Evolutionary conservation across 306 rosid species (phyloP), one percentile per base, ranked within the genome.

Genomic region (Ormosia emarginata): DNA sequence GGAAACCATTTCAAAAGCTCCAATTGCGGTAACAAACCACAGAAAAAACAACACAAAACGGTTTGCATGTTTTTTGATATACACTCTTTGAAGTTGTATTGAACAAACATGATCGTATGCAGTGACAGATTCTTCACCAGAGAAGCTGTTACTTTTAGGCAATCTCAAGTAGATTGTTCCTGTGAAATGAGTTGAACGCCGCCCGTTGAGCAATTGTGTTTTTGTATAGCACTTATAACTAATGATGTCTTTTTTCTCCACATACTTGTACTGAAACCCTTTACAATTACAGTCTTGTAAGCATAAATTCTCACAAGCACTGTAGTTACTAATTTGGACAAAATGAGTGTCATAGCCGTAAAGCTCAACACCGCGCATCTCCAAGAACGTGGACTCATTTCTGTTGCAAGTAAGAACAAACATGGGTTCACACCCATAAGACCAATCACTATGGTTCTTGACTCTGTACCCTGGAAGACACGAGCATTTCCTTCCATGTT

Each of bases 401-500:
- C 0, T 5, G 1, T 12, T 6, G 61, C 85, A 80, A 46, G 83
- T 43, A 3, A 79, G 8, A 17, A 30, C 53, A 40, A 88, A 83
- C 57, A 43, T 43, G 2, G 88, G 91, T 18, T 83, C 71, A 18
- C 92, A 90, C 5, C 94, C 94, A 3, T 70, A 12, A 36, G 88
- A 70, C 88, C 87, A 85, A 67, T 87, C 85, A 5, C 66, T 46
- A 1, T 1, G 17, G 9, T 75, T 79, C 34, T 34, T 85, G 18
- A 65, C 12, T 61, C 15, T 82, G 50, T 68, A 15, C 1, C 90
- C 86, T 0, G 83, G 75, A 29, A 75, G 50, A 43, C 88, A 88
- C 6, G 74, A 49, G 10, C 85, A 85, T 33, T 58, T 81, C 53
- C 53, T 63, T 56, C 83, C 79, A 9, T 17, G 63, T 5, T 3